Conservation (phyloP, 192 early-diverging fungal genomes). For the Coemansia sp. region DNA sequence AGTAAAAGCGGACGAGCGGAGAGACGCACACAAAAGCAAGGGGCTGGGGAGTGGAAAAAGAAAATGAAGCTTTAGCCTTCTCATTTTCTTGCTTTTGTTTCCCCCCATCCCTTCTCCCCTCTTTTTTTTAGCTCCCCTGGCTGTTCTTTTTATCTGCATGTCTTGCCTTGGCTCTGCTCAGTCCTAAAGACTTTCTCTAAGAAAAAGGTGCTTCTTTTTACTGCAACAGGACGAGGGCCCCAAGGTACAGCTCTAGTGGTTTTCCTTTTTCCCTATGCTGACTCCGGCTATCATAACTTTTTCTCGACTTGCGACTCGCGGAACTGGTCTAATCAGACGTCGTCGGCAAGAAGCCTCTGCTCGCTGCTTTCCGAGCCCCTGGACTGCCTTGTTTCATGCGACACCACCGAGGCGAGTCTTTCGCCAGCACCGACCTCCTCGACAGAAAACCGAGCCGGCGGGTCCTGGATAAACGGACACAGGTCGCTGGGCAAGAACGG, state of each 20-base stretch:
- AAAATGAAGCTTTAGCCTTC: constrained; percentile 6
- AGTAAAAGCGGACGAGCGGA: background rate
- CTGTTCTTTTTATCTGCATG: background rate
- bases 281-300: too few species aligned
- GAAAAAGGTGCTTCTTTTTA: background rate
- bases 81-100: background rate
- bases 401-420: constrained; percentile 43
- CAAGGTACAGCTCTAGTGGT: too few species aligned
- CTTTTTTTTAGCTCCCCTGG: background rate
- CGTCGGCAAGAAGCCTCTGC: too few species aligned
- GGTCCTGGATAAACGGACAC: constrained; percentile 55
- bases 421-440: constrained; percentile 39
- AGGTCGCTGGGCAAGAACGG: constrained; percentile 50
- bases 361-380: background rate
- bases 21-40: too few species aligned
- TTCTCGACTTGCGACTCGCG: too few species aligned
- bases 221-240: too few species aligned
- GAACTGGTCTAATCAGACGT: background rate
- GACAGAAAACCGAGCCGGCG: constrained; percentile 37
- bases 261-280: too few species aligned
- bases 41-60: constrained; percentile 1
- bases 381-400: constrained; percentile 43
- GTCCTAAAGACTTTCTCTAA: background rate
- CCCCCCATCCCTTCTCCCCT: background rate
- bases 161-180: background rate